These are phyloP conservation scores for Clathrospora elynae DNA, from an alignment of 2,329 filamentous ascomycete genomes.

Conservation along the genomic window DNA sequence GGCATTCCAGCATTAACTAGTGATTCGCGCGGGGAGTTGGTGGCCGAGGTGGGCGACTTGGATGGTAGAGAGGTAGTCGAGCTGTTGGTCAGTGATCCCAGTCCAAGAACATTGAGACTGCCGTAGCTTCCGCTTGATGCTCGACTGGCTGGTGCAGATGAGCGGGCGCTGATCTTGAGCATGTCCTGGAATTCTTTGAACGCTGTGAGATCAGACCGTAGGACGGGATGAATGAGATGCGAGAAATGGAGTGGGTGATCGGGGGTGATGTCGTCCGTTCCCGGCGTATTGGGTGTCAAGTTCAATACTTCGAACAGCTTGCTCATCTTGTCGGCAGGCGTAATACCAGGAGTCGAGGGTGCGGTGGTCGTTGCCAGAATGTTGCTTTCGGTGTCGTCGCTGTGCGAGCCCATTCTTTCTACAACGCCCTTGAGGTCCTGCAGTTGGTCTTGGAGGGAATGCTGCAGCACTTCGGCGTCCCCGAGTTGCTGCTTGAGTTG, in stretches of 20 bases:
- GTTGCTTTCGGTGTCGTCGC: slow-evolving; percentile 71
- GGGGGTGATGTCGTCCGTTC: slow-evolving; percentile 60
- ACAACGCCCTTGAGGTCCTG: slow-evolving; percentile 89
- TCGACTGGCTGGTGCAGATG: slow-evolving; percentile 65
- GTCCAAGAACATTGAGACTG: slow-evolving; percentile 64
- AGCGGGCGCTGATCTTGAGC: slow-evolving; percentile 65
- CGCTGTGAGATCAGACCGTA: slow-evolving; percentile 78
- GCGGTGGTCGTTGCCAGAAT: slow-evolving; percentile 67
- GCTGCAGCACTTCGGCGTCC: slow-evolving; percentile 83
- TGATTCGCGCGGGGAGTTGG: slow-evolving; percentile 45
- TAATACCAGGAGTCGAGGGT: slow-evolving; percentile 78
- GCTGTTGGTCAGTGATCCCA: slow-evolving; percentile 58
- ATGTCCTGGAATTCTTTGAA: slow-evolving; percentile 87
- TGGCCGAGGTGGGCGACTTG: slow-evolving; percentile 48
- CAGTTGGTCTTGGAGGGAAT: slow-evolving; percentile 91
- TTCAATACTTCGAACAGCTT: slow-evolving; percentile 66
- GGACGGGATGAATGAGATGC: slow-evolving; percentile 79
- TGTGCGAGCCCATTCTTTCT: slow-evolving; percentile 78
- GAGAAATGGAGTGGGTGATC: slow-evolving; percentile 74
- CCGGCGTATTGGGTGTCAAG: slow-evolving; percentile 56
- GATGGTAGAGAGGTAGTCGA: slow-evolving; percentile 58
- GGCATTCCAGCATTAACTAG: slow-evolving; percentile 50
- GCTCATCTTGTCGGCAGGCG: slow-evolving; percentile 61
- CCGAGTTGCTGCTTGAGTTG: slow-evolving; percentile 82
- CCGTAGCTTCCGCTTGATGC: slow-evolving; percentile 74